Percentiles rank a stretch among this genome's conserved stretches.
phyloP scores from a whole-genome alignment of 306 rosid species.

The Ziziphus jujuba region DNA sequence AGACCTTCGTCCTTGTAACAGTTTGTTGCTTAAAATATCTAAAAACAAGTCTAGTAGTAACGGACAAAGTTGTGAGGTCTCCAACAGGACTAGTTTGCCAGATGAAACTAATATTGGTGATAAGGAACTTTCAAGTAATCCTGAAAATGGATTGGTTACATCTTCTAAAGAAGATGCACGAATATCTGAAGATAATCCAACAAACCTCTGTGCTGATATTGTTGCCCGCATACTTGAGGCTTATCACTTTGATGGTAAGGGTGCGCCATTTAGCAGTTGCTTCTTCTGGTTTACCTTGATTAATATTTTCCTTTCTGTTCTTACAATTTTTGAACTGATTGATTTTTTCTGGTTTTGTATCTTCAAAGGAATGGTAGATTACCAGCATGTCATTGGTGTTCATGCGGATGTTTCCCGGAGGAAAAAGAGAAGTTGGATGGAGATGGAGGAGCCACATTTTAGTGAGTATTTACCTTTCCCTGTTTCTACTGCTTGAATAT shows the following conservation, averaged over 20 bases:
- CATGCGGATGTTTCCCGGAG: conserved; percentile 69
- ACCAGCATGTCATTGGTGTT: conserved; percentile 85
- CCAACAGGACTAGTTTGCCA: conserved; percentile 12
- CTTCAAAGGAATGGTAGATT: conserved; percentile 81
- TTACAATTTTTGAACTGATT: conserved; percentile 18
- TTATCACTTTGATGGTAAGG: conserved; percentile 75
- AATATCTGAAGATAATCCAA: conserved; percentile 24
- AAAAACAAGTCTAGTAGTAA: conserved; percentile 30
- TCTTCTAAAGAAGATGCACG: conserved; percentile 10
- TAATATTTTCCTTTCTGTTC: neutral
- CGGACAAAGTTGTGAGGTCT: conserved; percentile 27
- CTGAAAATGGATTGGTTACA: conserved; percentile 16
- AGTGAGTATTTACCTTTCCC: conserved; percentile 45
- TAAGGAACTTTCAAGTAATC: conserved; percentile 34
- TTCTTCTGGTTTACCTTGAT: neutral
- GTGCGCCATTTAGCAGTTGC: neutral
- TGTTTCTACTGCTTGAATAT: conserved; percentile 12
- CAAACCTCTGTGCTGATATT: conserved; percentile 51
- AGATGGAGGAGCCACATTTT: conserved; percentile 50
- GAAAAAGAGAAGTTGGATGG: conserved; percentile 65
- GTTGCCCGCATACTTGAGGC: conserved; percentile 61
- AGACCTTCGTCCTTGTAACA: conserved; percentile 64
- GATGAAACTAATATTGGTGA: conserved; percentile 25
- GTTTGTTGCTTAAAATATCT: conserved; percentile 66
- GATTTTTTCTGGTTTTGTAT: conserved; percentile 14